Conservation (phyloP, 2,329 filamentous ascomycete genomes). For the Stachybotrys chlorohalonatus region DNA sequence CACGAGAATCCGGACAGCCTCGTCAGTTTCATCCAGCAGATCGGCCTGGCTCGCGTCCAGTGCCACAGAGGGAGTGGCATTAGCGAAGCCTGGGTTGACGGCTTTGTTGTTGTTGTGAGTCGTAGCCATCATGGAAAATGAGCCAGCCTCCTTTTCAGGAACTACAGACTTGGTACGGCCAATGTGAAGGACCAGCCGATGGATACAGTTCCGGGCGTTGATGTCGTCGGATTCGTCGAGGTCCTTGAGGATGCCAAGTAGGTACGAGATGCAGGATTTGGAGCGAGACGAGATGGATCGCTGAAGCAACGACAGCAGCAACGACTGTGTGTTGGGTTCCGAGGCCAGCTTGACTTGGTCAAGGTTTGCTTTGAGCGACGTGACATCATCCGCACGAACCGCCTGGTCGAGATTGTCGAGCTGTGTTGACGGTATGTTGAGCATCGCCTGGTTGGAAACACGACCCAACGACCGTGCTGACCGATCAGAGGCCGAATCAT, state of each 20-base stretch:
- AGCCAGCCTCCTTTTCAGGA: constrained; percentile 41
- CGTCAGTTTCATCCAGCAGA: constrained; percentile 59
- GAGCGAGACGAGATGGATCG: constrained; percentile 64
- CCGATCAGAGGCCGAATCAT: constrained; percentile 66
- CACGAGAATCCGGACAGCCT: constrained; percentile 60
- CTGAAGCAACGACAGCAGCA: constrained; percentile 76
- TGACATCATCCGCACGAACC: constrained; percentile 58
- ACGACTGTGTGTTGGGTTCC: constrained; percentile 40
- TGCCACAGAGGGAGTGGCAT: constrained; percentile 48
- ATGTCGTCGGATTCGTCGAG: constrained; percentile 87
- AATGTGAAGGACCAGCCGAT: constrained; percentile 86
- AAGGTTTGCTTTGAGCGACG: constrained; percentile 46
- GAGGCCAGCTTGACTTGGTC: constrained; percentile 41
- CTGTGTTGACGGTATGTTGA: constrained; percentile 59
- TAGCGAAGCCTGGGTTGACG: constrained; percentile 68
- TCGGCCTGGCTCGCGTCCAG: constrained; percentile 60
- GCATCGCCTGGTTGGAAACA: constrained; percentile 63
- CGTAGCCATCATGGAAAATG: constrained; percentile 38
- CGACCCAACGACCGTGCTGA: constrained; percentile 70
- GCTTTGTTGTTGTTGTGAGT: constrained; percentile 58
- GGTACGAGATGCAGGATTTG: constrained; percentile 58
- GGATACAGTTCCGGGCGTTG: constrained; percentile 87
- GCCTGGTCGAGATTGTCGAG: constrained; percentile 66
- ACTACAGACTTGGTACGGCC: constrained; percentile 57
- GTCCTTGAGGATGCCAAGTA: constrained; percentile 59